Base-by-base conservation (phyloP, 164 flowering plant genomes). In the Brasenia schreberi region DNA sequence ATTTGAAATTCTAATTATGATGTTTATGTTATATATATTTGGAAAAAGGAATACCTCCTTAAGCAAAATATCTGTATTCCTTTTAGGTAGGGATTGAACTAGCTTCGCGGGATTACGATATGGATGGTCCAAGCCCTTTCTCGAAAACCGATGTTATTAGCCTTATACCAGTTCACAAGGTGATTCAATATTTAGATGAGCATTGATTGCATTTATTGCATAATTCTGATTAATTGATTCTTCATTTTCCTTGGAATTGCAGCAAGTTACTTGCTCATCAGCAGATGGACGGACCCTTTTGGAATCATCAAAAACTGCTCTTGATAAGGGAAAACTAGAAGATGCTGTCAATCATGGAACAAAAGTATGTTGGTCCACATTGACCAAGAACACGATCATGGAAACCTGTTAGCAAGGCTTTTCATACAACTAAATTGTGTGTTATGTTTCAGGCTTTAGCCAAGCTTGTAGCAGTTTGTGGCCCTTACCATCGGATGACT, bases 231-330 rank as follows among this genome's bases (percentile, higher is more conserved):
- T 64, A 5, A 18, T 33, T 39, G 59, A 19, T 17, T 27, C 58
- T 59, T 12, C 56, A 10, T n/a, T 27, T 67, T 27, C n/a, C n/a
- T n/a, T n/a, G n/a, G n/a, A n/a, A 66, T 63, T 80, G 75, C 89
- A 94, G 99, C 99, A 94, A 94, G 97, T 91, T 42, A 95, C 97
- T 42, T 94, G 97, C 84, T 94, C 99, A 70, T 91, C 97, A 71
- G 99, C 99, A 6, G 99, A 94, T 87, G 99, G 99, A 44, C 82
- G 99, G 39, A 96, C 89, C 69, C 89, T 94, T 63, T 75, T 94
- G 66, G 99, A 94, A 74, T 94, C 96, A 65, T 94, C 99, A 52
- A 94, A 94, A 77, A 89, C 99, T 71, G 97, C 97, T 66, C 76
- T 94, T 67, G 99, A 94, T 76, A 94, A 94, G 77, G 99, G 99